A percentile compares a stretch with the other conserved stretches of the same genome.
These are phyloP conservation scores for Sporothrix mexicana DNA, from an alignment of 2,329 filamentous ascomycete genomes.

Conservation along the genomic window DNA sequence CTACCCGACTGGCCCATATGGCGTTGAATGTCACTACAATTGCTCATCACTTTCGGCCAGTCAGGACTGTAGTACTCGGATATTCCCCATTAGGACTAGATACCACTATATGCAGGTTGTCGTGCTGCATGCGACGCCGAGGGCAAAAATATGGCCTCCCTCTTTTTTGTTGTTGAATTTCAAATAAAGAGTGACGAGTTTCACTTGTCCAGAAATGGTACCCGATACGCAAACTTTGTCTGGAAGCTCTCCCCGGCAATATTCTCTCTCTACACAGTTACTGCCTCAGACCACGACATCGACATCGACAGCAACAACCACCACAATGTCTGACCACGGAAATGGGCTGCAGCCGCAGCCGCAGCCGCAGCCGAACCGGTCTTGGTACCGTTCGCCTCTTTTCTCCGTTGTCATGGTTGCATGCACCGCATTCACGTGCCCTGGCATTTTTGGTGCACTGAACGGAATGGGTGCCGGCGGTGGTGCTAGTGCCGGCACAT, in stretches of 20 bases:
- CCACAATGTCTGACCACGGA: not conserved
- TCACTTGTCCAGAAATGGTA: not conserved
- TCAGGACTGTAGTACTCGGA: not conserved
- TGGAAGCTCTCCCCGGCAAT: not conserved
- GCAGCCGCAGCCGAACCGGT: not conserved
- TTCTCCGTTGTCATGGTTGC: slow-evolving; percentile 32
- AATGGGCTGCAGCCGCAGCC: not conserved
- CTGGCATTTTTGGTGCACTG: slow-evolving; percentile 42
- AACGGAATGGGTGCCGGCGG: slow-evolving; percentile 41
- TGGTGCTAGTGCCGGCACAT: slow-evolving; percentile 29
- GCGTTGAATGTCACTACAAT: not conserved
- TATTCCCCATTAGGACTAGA: not conserved
- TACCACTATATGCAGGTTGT: not conserved
- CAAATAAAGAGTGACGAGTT: not conserved
- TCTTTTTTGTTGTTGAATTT: not conserved
- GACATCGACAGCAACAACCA: not conserved
- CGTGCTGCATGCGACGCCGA: not conserved
- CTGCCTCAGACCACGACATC: too few relatives aligned
- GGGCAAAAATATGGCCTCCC: not conserved
- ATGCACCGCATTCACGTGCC: slow-evolving; percentile 44
- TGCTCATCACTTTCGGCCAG: not conserved
- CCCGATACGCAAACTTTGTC: not conserved
- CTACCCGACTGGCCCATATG: not conserved
- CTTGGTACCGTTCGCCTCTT: slow-evolving; percentile 30
- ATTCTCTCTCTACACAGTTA: not conserved